These are phyloP conservation scores for Macadamia tetraphylla DNA, from an alignment of 164 flowering plant species.

Conservation along the genomic window DNA sequence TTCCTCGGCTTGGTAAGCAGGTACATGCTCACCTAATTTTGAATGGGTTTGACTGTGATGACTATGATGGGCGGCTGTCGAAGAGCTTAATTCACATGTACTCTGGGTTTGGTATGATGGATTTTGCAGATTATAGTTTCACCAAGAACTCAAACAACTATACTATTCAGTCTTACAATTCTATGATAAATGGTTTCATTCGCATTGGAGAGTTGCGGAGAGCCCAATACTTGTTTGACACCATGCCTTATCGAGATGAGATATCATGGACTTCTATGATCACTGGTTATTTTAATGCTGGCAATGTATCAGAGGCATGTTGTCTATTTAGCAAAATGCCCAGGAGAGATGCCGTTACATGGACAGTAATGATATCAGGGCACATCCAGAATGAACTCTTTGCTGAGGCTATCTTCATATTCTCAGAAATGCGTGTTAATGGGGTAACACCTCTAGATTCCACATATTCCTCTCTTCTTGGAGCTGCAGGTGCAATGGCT, in stretches of 20 bases:
- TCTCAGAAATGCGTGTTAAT: conserved; percentile 30
- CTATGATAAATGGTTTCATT: conserved; percentile 45
- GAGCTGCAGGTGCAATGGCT: conserved; percentile 53
- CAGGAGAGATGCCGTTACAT: conserved; percentile 43
- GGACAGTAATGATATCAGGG: conserved; percentile 64
- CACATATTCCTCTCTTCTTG: conserved; percentile 43
- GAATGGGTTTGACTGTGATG: conserved; percentile 25
- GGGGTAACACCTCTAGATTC: conserved; percentile 32
- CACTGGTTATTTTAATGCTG: conserved; percentile 38
- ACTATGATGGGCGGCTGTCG: conserved; percentile 36
- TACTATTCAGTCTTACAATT: conserved; percentile 30
- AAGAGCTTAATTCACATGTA: conserved; percentile 55
- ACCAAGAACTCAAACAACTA: conserved; percentile 11
- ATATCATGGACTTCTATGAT: conserved; percentile 60
- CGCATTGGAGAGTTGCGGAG: conserved; percentile 31
- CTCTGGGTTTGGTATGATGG: conserved; percentile 37
- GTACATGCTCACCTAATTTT: conserved; percentile 45
- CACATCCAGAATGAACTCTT: conserved; percentile 47
- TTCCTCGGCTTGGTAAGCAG: conserved; percentile 41
- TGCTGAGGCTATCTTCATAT: conserved; percentile 29
- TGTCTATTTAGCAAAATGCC: conserved; percentile 46
- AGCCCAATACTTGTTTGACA: conserved; percentile 37
- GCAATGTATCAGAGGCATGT: conserved; percentile 39
- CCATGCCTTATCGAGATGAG: conserved; percentile 25
- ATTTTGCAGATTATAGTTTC: conserved; percentile 32